These are phyloP conservation scores for Penicillium fuscoglaucum DNA, from an alignment of 2,329 filamentous ascomycete genomes.

Conservation along the genomic window DNA sequence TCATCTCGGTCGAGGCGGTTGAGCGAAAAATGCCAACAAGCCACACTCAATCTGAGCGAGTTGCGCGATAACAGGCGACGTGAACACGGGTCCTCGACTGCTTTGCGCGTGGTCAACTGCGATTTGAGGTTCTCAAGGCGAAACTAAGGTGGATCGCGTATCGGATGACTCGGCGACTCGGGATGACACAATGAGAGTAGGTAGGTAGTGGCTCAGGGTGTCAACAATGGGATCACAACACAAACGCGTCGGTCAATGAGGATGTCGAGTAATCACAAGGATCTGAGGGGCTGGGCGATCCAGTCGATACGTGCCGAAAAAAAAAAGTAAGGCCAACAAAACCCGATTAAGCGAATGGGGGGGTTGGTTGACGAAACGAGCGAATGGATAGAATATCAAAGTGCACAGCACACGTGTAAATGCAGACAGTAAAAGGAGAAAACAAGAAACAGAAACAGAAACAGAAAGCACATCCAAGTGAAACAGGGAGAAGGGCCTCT, in stretches of 20 bases:
- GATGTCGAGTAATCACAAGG: slow-evolving; percentile 3
- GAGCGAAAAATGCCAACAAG: slow-evolving; percentile 3
- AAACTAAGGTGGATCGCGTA: not conserved
- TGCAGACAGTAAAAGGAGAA: not conserved
- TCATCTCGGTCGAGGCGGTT: slow-evolving; percentile 25
- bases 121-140: not conserved
- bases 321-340: not conserved
- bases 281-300: slow-evolving; percentile 6
- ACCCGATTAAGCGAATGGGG: slow-evolving; percentile 3
- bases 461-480: not conserved
- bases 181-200: not conserved
- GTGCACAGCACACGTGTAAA: slow-evolving; percentile 25
- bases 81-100: not conserved
- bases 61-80: not conserved
- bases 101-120: not conserved
- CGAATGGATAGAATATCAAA: slow-evolving; percentile 9
- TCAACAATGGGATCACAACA: not conserved
- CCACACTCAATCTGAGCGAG: not conserved
- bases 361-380: slow-evolving; percentile 9
- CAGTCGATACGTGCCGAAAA: not conserved
- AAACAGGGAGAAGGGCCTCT: slow-evolving; percentile 11
- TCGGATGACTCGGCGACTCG: slow-evolving; percentile 3
- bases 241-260: not conserved
- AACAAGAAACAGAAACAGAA: not conserved
- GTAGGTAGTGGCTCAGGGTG: not conserved